Evolutionary conservation across 805 yeast species (phyloP).

Genomic region (Ogataea corticis): DNA sequence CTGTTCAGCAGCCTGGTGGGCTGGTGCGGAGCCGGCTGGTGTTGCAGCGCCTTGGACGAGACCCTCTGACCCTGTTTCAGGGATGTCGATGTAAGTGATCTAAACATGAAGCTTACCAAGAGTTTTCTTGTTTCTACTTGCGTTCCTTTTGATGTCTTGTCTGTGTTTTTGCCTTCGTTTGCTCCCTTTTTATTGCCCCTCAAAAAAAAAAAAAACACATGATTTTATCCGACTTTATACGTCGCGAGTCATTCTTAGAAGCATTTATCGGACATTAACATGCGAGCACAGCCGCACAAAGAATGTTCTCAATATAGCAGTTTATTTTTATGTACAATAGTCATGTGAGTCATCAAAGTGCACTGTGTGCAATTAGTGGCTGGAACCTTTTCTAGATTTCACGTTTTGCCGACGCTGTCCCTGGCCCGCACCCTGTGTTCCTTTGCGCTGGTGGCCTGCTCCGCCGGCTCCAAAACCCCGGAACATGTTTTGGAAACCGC

Average conservation of each 20-base stretch:
- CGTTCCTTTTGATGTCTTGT: not conserved
- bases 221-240: slow-evolving; percentile 6
- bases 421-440: slow-evolving; percentile 6
- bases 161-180: not conserved
- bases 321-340: no score
- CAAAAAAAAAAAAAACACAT: slow-evolving; percentile 3
- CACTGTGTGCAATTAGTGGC: not conserved
- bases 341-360: no score
- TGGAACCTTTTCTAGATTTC: slow-evolving; percentile 4
- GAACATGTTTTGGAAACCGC: slow-evolving; percentile 11
- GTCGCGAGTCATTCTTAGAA: slow-evolving; percentile 1
- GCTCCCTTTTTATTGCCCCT: not conserved
- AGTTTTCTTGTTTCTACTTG: not conserved
- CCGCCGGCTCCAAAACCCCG: not conserved
- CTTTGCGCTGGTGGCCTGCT: not conserved
- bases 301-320: no score
- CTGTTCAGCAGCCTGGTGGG: slow-evolving; percentile 26
- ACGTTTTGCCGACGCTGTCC: slow-evolving; percentile 4
- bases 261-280: slow-evolving; percentile 3
- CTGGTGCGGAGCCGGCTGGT: slow-evolving; percentile 28
- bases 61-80: slow-evolving; percentile 36
- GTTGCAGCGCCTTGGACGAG: slow-evolving; percentile 34
- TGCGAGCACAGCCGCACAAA: not conserved
- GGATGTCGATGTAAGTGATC: slow-evolving; percentile 31
- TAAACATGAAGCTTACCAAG: slow-evolving; percentile 26